Conservation (phyloP, 768 basidiomycete species). For the Trametes punicea region DNA sequence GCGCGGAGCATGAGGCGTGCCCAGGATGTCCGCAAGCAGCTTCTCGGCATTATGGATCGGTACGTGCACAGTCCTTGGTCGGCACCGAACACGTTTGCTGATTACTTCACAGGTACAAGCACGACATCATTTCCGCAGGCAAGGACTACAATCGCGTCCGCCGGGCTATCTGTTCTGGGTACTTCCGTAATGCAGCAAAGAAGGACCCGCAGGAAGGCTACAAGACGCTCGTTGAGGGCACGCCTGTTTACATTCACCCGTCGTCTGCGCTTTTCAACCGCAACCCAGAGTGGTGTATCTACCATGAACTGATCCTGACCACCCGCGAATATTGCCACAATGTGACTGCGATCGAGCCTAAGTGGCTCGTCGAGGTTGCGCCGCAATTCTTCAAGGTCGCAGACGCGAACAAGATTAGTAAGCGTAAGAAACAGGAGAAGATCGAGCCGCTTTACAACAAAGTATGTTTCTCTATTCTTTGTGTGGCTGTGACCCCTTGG, state of each 20-base stretch:
- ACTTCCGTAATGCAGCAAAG: conserved; percentile 97
- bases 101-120: conserved; percentile 71
- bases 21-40: conserved; percentile 96
- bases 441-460: conserved; percentile 96
- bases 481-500: not conserved
- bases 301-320: conserved; percentile 94
- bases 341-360: conserved; percentile 94
- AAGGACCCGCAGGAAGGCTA: conserved; percentile 98
- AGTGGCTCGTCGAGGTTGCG: conserved; percentile 97
- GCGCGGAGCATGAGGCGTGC: conserved; percentile 95
- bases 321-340: conserved; percentile 95
- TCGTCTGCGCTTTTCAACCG: conserved; percentile 97
- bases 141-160: conserved; percentile 90
- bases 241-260: conserved; percentile 98
- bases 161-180: conserved; percentile 94
- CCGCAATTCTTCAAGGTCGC: conserved; percentile 99
- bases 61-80: conserved; percentile 36
- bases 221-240: conserved; percentile 95
- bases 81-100: not conserved
- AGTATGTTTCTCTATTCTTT: conserved; percentile 27
- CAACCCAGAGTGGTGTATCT: conserved; percentile 92
- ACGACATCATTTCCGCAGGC: conserved; percentile 92
- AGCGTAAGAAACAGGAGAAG: conserved; percentile 94
- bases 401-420: conserved; percentile 96
- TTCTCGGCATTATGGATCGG: conserved; percentile 99